phyloP scores from a whole-genome alignment of 768 basidiomycete species.

The Lactarius tabidus region DNA sequence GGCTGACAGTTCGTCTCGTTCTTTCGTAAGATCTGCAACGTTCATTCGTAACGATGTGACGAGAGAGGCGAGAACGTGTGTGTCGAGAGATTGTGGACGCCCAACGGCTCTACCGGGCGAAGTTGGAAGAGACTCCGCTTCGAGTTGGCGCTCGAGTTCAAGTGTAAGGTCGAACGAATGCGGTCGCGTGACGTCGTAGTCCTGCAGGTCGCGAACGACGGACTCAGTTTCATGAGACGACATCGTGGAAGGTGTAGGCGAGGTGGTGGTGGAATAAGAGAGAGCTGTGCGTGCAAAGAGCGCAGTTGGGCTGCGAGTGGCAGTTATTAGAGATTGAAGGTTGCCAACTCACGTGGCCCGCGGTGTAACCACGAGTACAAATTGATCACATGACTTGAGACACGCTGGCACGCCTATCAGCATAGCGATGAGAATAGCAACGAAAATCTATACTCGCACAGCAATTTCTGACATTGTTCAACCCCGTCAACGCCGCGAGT shows the following conservation, averaged over 20 bases:
- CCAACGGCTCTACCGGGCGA: conserved; percentile 33
- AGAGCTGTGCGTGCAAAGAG: not conserved
- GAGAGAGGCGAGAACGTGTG: conserved; percentile 71
- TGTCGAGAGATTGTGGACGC: conserved; percentile 58
- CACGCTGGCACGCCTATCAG: too few species aligned
- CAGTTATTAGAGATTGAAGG: not conserved
- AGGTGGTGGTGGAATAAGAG: not conserved
- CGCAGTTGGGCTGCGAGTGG: not conserved
- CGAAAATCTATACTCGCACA: conserved; percentile 2
- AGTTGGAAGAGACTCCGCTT: conserved; percentile 55
- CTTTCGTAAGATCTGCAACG: conserved; percentile 58
- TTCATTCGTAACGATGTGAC: conserved; percentile 68
- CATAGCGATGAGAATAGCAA: too few species aligned
- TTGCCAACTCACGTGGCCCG: conserved; percentile 9
- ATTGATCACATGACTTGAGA: not conserved
- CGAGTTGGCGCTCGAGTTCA: conserved; percentile 74
- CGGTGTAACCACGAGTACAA: not conserved
- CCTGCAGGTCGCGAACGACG: conserved; percentile 18
- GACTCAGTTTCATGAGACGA: conserved; percentile 30
- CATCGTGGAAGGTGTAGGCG: conserved; percentile 29
- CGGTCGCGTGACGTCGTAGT: conserved; percentile 32
- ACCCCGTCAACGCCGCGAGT: not conserved
- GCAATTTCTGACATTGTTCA: not conserved
- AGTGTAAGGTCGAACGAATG: conserved; percentile 65
- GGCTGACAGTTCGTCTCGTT: conserved; percentile 63